phyloP scores from a whole-genome alignment of 495 filamentous ascomycete species.

The Tuber borchii region DNA sequence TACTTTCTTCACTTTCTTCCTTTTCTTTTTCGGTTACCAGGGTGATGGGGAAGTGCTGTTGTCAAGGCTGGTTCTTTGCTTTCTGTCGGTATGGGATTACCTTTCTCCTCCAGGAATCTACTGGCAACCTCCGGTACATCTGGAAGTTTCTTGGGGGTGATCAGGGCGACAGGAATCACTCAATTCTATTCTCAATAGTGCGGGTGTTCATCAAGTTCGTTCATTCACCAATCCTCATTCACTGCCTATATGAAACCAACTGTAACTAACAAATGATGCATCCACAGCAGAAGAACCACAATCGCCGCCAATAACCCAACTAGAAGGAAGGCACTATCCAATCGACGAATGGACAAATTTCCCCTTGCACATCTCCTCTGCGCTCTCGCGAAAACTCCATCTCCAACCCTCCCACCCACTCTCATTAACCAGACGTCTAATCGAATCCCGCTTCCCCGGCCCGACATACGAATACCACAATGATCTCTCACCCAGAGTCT shows the following conservation, averaged over 20 bases:
- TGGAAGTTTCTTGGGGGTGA: constrained; percentile 2
- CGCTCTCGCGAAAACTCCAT: constrained; percentile 69
- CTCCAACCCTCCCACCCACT: constrained; percentile 83
- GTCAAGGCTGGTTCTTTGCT: too few species aligned
- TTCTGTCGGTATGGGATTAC: too few species aligned
- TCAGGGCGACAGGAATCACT: constrained; percentile 18
- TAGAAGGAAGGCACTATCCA: constrained; percentile 58
- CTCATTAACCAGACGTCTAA: constrained; percentile 78
- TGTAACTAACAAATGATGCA: constrained; percentile 8
- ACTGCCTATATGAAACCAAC: constrained; percentile 7
- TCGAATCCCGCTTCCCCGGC: constrained; percentile 77
- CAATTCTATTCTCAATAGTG: constrained; percentile 23
- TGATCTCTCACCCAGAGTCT: constrained; percentile 73
- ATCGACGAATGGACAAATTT: constrained; percentile 83
- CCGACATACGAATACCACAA: constrained; percentile 71
- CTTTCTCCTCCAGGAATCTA: constrained; percentile 13
- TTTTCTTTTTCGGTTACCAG: too few species aligned
- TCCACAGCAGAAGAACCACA: background rate
- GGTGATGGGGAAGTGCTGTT: too few species aligned
- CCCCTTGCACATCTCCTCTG: constrained; percentile 63
- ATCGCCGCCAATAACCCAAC: constrained; percentile 42
- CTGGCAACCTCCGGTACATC: constrained; percentile 9
- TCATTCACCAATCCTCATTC: constrained; percentile 8
- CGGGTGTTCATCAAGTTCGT: constrained; percentile 36
- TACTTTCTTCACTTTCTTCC: too few species aligned